Evolutionary conservation across 768 basidiomycete species (phyloP), one percentile per base, ranked within the genome.

Genomic region (Leucocoprinus birnbaumii): DNA sequence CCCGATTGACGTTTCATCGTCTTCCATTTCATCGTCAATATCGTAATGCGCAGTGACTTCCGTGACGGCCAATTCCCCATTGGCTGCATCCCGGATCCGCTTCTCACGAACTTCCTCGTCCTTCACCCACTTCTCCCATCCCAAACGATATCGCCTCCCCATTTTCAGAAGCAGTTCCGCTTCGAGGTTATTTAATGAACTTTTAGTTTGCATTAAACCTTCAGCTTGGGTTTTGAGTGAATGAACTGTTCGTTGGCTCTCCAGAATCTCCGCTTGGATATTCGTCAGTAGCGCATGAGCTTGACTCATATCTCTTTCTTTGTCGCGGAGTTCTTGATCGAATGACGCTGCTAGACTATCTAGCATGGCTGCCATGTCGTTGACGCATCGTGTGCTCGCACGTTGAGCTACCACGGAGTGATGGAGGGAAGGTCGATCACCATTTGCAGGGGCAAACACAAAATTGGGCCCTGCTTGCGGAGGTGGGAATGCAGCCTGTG

Each of bases 91-190:
- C 46, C 86, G 80, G 59, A 91, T 84, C 1, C 69, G 68, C 57
- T 75, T 81, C 71, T 96, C 93, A 24, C 94, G 79, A 31, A 73
- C 73, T 65, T 91, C 88, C 71, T 98, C 91, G 54, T 89, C 88
- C 60, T 85, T 85, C 19, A 90, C 72, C 94, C 96, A 98, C 62
- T 89, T 91, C 67, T 96, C 92, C 87, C 89, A 98, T 2, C 94
- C 96, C 22, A 88, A 65, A 48, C 90, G 80, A 72, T 92, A 93
- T 59, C 89, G 77, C 62, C 80, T 80, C 18, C 86, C 89, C 85
- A 97, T 91, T 70, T 89, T 92, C 6, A 72, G 73, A 24, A 79
- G 71, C 26, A 98, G 71, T 57, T 84, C 85, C 16, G 68, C 70
- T 68, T 93, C 87, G 53, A 94, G 69, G 27, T 79, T 77, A 26